A percentile compares a stretch with the other conserved stretches of the same genome.
phyloP scores from a whole-genome alignment of 352 stramenopile species.

The Phytophthora megakarya region DNA sequence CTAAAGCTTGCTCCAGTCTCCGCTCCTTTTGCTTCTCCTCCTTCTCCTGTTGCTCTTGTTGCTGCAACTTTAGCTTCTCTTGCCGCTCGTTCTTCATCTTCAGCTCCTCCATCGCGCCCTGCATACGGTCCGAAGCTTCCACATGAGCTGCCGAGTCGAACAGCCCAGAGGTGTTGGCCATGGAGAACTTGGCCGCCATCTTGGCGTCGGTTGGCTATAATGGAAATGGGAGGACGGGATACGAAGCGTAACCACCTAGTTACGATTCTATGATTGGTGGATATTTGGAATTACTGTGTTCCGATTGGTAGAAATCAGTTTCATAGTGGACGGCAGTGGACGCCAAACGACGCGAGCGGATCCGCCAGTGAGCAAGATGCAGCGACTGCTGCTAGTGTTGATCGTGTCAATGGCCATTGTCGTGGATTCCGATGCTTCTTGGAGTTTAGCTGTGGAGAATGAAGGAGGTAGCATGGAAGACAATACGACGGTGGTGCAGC shows the following conservation, averaged over 20 bases:
- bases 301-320: not conserved
- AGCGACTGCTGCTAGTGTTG: constrained; percentile 12
- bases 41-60: constrained; percentile 33
- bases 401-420: constrained; percentile 7
- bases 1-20: constrained; percentile 34
- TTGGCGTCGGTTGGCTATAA: constrained; percentile 18
- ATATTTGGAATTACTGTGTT: not conserved
- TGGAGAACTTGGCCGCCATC: constrained; percentile 84
- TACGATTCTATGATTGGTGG: constrained; percentile 2
- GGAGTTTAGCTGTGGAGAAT: not conserved
- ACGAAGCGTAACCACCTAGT: not conserved
- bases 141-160: constrained; percentile 74
- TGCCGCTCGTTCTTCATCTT: constrained; percentile 63
- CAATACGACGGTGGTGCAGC: constrained; percentile 20
- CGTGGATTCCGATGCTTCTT: constrained; percentile 9
- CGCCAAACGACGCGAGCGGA: constrained; percentile 7
- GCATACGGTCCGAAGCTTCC: constrained; percentile 77
- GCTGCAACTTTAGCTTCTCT: constrained; percentile 33
- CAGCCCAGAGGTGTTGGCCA: constrained; percentile 73
- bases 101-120: constrained; percentile 72
- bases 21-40: constrained; percentile 30
- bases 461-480: constrained; percentile 4
- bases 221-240: not conserved
- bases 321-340: not conserved
- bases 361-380: constrained; percentile 7